Percentiles rank a stretch among this genome's conserved stretches.
Evolutionary conservation across 2,329 filamentous ascomycete genomes (phyloP).

Genomic region (Clarireedia paspali): DNA sequence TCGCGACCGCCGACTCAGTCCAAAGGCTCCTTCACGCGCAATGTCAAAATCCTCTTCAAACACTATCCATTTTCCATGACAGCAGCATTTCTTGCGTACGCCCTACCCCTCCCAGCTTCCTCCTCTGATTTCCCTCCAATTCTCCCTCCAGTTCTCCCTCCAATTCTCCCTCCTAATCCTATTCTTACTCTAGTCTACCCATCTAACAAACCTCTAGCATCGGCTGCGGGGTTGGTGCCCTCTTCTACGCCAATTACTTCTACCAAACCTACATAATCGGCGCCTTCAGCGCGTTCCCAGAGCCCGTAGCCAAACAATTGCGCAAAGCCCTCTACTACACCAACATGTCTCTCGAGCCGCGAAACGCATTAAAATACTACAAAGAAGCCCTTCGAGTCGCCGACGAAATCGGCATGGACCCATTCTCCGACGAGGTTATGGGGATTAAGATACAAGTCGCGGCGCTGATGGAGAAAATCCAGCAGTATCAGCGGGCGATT

Average conservation of each 20-base stretch:
- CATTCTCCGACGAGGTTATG: conserved; percentile 83
- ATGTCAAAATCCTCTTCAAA: conserved; percentile 21
- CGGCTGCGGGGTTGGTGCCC: conserved; percentile 16
- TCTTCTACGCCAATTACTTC: conserved; percentile 26
- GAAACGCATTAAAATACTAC: conserved; percentile 76
- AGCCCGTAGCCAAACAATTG: conserved; percentile 67
- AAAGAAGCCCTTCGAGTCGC: conserved; percentile 69
- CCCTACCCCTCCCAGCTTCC: neutral
- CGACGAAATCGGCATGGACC: conserved; percentile 68
- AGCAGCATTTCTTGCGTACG: conserved; percentile 23
- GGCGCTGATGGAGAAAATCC: conserved; percentile 69
- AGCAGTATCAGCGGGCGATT: conserved; percentile 61
- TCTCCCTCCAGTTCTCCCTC: neutral
- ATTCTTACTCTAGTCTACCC: too few relatives aligned
- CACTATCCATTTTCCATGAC: conserved; percentile 25
- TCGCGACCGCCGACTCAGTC: neutral
- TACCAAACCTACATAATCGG: conserved; percentile 29
- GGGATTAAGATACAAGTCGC: conserved; percentile 81
- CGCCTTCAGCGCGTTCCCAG: conserved; percentile 51
- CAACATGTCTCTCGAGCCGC: conserved; percentile 66
- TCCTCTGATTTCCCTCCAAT: neutral
- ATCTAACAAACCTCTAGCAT: conserved; percentile 18
- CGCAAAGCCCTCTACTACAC: conserved; percentile 82
- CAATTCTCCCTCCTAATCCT: neutral
- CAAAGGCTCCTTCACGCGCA: conserved; percentile 1